Base-by-base conservation (phyloP, 2,329 filamentous ascomycete genomes). In the Arthrobotrys entomopaga region DNA sequence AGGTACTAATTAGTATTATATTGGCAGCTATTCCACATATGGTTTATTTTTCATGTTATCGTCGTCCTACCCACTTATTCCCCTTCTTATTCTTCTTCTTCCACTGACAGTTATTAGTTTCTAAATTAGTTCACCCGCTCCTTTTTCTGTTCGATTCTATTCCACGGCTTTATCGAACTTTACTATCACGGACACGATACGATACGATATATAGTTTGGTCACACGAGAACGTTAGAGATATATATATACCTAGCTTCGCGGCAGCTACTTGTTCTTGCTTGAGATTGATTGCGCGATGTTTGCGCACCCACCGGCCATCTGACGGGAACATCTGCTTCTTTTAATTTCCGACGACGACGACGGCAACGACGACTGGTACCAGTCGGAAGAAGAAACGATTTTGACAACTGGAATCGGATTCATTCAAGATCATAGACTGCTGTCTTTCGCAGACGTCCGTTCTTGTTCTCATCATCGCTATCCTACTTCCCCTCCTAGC, bases 251-350 rank as follows among this genome's bases (percentile, higher is more conserved):
- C n/a, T 19, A 46, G 29, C 6, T 34, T 34, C 42, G 42, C 42
- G 42, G 8, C 16, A 46, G 48, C 16, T 50, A 4, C 16, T 13
- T 53, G 15, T 53, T 20, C 20, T 53, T 53, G 20, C 20, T 53
- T 15, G 46, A 22, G 11, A 20, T 38, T 40, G 46, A 69, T 69
- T 69, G 65, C 65, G 65, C 65, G 56, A 69, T 69, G 65, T 69
- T 69, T 69, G 65, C 65, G 65, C 65, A 54, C 24, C 56, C 49
- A 16, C 20, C 20, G 2, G 29, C 7, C 29, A 34, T 34, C 29
- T 34, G 29, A 34, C 29, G 29, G 10, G 29, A 34, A 34, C 29
- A 34, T 1, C 29, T 6, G 29, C 29, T 34, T 5, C 29, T 34
- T 34, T 8, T 34, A 34, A 34, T 43, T 40, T 50, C 38, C 22